Evolutionary conservation across 2,329 filamentous ascomycete genomes (phyloP).

Genomic region (Verticillium zaregamsianum): DNA sequence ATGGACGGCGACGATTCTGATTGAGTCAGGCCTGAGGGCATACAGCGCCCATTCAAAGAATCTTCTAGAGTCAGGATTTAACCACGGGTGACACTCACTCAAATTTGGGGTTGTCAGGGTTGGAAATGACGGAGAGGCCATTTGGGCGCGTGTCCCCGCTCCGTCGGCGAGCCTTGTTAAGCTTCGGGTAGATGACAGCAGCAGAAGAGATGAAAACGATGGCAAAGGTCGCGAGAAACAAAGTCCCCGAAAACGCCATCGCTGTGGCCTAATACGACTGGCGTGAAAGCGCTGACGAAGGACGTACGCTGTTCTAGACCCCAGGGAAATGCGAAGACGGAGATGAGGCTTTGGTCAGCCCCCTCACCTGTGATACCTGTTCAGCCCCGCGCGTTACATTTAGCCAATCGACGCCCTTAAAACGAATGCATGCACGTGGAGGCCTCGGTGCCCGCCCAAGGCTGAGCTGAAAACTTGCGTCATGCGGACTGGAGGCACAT

Average conservation of each 20-base stretch:
- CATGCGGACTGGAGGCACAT: too few relatives aligned
- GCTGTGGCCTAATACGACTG: too few relatives aligned
- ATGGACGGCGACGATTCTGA: constrained; percentile 16
- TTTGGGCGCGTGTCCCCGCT: not conserved
- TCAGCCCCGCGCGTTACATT: too few relatives aligned
- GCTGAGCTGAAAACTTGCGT: too few relatives aligned
- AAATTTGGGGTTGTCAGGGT: constrained; percentile 5
- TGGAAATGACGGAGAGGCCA: constrained; percentile 1
- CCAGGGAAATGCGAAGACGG: too few relatives aligned
- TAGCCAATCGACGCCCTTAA: too few relatives aligned
- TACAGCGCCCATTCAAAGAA: not conserved
- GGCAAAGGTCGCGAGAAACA: not conserved
- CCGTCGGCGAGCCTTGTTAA: not conserved
- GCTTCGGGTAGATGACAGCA: not conserved
- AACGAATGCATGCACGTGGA: too few relatives aligned
- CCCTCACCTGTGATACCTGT: too few relatives aligned
- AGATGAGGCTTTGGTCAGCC: too few relatives aligned
- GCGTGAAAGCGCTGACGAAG: too few relatives aligned
- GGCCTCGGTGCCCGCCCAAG: too few relatives aligned
- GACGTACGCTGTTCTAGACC: too few relatives aligned
- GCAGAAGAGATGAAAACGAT: not conserved
- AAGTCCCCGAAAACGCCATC: not conserved
- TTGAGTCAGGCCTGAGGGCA: not conserved
- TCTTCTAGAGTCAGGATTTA: not conserved
- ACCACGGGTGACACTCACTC: not conserved